These are phyloP conservation scores for Saccharomycopsis guyanensis DNA, from an alignment of 805 yeast genomes.

Conservation along the genomic window DNA sequence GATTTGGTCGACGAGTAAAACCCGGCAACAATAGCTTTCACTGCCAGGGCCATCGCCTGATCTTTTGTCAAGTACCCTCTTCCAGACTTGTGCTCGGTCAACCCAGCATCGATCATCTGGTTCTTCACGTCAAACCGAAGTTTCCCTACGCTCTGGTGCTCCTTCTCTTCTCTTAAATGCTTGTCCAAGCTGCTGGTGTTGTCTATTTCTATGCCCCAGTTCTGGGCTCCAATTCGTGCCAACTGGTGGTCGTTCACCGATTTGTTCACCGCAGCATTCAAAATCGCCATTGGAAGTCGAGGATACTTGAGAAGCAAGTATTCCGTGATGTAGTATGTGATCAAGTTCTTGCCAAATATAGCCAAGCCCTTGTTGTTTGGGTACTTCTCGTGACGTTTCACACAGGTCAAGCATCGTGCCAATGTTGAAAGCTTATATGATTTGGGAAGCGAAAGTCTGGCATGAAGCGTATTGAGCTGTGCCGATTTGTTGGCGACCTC, in stretches of 20 bases:
- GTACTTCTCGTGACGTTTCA: slow-evolving; percentile 35
- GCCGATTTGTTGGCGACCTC: slow-evolving; percentile 51
- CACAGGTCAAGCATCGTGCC: slow-evolving; percentile 73
- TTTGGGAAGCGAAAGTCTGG: slow-evolving; percentile 60
- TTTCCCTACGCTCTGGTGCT: slow-evolving; percentile 61
- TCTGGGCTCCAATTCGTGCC: slow-evolving; percentile 50
- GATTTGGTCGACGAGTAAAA: slow-evolving; percentile 65
- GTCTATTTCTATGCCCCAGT: slow-evolving; percentile 89
- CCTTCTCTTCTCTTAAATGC: slow-evolving; percentile 60
- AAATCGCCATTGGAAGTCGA: slow-evolving; percentile 74
- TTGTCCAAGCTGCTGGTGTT: slow-evolving; percentile 53
- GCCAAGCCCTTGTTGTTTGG: slow-evolving; percentile 74
- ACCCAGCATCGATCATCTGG: slow-evolving; percentile 9
- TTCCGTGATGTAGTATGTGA: slow-evolving; percentile 71
- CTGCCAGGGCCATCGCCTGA: slow-evolving; percentile 53
- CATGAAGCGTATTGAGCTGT: slow-evolving; percentile 68
- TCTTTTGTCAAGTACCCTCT: slow-evolving; percentile 5
- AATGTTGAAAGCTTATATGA: slow-evolving; percentile 55
- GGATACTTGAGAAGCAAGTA: slow-evolving; percentile 73
- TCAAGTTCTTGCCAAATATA: slow-evolving; percentile 71
- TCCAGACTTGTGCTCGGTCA: slow-evolving; percentile 3
- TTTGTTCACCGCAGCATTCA: slow-evolving; percentile 68
- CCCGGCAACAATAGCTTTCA: slow-evolving; percentile 78
- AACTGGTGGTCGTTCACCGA: slow-evolving; percentile 64
- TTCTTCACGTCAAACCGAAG: slow-evolving; percentile 39